These are phyloP conservation scores for Aspergillus biplanus DNA, from an alignment of 495 filamentous ascomycete genomes.

Conservation along the genomic window DNA sequence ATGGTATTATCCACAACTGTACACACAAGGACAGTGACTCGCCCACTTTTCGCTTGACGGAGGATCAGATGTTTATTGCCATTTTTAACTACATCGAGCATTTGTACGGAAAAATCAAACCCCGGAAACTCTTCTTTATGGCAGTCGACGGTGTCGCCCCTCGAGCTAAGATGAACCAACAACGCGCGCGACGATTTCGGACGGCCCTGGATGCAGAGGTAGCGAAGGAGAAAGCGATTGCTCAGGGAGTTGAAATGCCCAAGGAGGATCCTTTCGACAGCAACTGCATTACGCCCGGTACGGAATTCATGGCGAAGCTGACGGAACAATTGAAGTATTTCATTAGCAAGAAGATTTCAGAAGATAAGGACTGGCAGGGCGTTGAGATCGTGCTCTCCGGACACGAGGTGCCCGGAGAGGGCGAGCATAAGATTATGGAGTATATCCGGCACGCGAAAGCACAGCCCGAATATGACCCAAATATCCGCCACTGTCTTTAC, in stretches of 20 bases:
- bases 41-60: conserved; percentile 87
- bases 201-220: conserved; percentile 90
- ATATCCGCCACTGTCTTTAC: conserved; percentile 95
- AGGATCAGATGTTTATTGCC: conserved; percentile 98
- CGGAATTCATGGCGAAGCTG: conserved; percentile 96
- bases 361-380: conserved; percentile 95
- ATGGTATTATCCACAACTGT: conserved; percentile 99
- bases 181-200: conserved; percentile 92
- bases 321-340: conserved; percentile 96
- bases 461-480: conserved; percentile 91
- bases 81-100: conserved; percentile 99
- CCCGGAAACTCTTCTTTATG: conserved; percentile 98
- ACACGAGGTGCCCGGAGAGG: conserved; percentile 98
- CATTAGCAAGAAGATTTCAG: conserved; percentile 96
- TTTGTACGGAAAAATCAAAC: conserved; percentile 97
- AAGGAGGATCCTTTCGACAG: conserved; percentile 97
- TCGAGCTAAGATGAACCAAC: conserved; percentile 99
- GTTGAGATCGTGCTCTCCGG: conserved; percentile 96
- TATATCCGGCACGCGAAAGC: conserved; percentile 97
- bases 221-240: conserved; percentile 86
- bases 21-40: conserved; percentile 95
- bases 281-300: conserved; percentile 98
- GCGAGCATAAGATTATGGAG: conserved; percentile 99
- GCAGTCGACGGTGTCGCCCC: conserved; percentile 98
- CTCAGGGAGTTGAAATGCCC: conserved; percentile 87